A percentile compares a stretch with the other conserved stretches of the same genome.
Evolutionary conservation across 2,329 filamentous ascomycete species (phyloP).

Genomic region (Immersiporthe knoxdaviesiana): DNA sequence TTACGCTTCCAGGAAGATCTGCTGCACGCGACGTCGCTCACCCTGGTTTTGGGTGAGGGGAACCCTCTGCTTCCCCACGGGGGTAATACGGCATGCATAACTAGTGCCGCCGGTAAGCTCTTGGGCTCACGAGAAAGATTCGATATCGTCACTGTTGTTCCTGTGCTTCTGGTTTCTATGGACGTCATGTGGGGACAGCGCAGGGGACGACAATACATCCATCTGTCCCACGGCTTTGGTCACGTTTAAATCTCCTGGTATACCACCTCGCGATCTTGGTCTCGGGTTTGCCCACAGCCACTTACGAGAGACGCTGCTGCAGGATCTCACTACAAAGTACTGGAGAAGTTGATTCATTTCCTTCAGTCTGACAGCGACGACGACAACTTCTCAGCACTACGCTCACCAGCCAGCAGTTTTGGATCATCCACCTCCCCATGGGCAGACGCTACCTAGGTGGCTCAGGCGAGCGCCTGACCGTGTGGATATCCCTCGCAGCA

Average conservation of each 20-base stretch:
- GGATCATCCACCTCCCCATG: neutral
- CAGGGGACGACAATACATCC: neutral
- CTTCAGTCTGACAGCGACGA: neutral
- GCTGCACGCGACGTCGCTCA: neutral
- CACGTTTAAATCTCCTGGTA: neutral
- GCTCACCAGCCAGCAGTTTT: neutral
- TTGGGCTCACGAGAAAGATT: neutral
- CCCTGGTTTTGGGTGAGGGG: constrained; percentile 7
- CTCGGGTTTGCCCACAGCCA: neutral
- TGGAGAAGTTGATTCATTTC: neutral
- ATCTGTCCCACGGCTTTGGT: neutral
- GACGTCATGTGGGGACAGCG: neutral
- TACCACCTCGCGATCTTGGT: neutral
- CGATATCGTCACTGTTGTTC: neutral
- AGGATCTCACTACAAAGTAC: neutral
- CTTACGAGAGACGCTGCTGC: neutral
- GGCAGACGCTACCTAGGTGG: constrained; percentile 48
- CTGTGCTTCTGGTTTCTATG: neutral
- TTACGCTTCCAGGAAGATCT: neutral
- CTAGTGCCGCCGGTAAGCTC: neutral
- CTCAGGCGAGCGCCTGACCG: constrained; percentile 52
- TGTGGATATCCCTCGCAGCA: constrained; percentile 56
- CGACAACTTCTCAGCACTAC: neutral
- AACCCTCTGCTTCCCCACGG: constrained; percentile 3
- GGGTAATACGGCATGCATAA: neutral